Evolutionary conservation across 306 rosid species (phyloP).

Genomic region (Acacia crassicarpa): DNA sequence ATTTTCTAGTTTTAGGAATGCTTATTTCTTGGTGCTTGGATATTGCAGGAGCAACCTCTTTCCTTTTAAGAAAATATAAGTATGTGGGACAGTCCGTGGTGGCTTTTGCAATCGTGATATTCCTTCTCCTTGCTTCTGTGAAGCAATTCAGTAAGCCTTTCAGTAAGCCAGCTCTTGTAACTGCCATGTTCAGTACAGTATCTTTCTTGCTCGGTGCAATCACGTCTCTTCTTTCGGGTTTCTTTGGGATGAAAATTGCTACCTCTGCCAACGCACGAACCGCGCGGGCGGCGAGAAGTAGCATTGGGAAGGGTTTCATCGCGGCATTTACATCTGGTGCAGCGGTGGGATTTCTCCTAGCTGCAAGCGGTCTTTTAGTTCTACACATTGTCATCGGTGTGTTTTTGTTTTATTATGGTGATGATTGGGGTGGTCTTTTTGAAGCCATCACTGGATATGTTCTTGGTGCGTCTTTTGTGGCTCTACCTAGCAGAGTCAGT

Average conservation of each 20-base stretch:
- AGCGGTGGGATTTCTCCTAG: slow-evolving; percentile 95
- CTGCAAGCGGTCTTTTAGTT: slow-evolving; percentile 93
- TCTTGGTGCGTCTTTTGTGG: slow-evolving; percentile 99
- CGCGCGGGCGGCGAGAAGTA: slow-evolving; percentile 88
- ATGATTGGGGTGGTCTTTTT: slow-evolving; percentile 94
- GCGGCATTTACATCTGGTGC: slow-evolving; percentile 94
- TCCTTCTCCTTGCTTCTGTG: slow-evolving; percentile 93
- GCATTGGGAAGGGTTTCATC: slow-evolving; percentile 95
- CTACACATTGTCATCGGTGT: slow-evolving; percentile 73
- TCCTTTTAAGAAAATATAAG: slow-evolving; percentile 80
- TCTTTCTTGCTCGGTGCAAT: slow-evolving; percentile 84
- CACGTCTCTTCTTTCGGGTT: slow-evolving; percentile 86
- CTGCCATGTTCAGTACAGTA: slow-evolving; percentile 79
- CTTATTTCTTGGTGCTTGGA: slow-evolving; percentile 33
- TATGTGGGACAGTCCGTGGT: slow-evolving; percentile 88
- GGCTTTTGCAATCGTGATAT: slow-evolving; percentile 80
- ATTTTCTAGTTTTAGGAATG: no score
- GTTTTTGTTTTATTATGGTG: slow-evolving; percentile 89
- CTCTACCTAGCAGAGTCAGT: slow-evolving; percentile 96
- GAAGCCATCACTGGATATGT: slow-evolving; percentile 99
- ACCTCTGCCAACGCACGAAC: slow-evolving; percentile 97
- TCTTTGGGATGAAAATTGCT: slow-evolving; percentile 98
- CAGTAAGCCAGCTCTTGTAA: slow-evolving; percentile 92
- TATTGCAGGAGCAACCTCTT: slow-evolving; percentile 85
- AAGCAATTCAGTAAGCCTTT: slow-evolving; percentile 86